Evolutionary conservation across 2,329 filamentous ascomycete species (phyloP).

Genomic region (Trichoderma arundinaceum): DNA sequence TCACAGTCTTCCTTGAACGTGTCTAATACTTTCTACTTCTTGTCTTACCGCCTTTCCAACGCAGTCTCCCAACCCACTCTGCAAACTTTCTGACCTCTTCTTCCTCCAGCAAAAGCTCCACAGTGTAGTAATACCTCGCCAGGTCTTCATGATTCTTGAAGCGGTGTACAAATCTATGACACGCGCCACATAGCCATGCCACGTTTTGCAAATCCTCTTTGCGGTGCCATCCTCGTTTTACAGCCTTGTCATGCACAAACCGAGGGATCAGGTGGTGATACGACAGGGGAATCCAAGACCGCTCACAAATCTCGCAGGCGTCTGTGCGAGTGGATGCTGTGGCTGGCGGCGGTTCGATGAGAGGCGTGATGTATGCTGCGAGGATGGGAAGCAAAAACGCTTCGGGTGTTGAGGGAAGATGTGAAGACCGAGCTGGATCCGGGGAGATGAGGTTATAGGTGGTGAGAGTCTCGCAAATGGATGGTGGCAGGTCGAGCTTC

Average conservation of each 20-base stretch:
- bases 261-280: constrained; percentile 90
- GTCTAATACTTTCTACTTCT: constrained; percentile 12
- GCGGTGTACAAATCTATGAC: constrained; percentile 81
- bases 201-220: constrained; percentile 78
- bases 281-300: constrained; percentile 75
- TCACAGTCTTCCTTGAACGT: background rate
- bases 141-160: constrained; percentile 78
- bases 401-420: constrained; percentile 48
- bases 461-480: constrained; percentile 68
- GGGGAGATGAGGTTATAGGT: constrained; percentile 68
- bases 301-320: constrained; percentile 76
- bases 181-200: constrained; percentile 84
- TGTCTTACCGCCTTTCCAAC: constrained; percentile 67
- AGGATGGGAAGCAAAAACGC: constrained; percentile 69
- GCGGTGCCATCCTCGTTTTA: constrained; percentile 80
- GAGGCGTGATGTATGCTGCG: constrained; percentile 63
- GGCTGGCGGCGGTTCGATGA: constrained; percentile 67
- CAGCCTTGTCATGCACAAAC: constrained; percentile 73
- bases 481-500: constrained; percentile 57
- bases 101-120: constrained; percentile 71
- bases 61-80: constrained; percentile 72
- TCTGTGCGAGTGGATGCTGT: constrained; percentile 61
- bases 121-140: constrained; percentile 72
- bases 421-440: constrained; percentile 42
- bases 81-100: constrained; percentile 76